phyloP scores from a whole-genome alignment of 768 basidiomycete genomes.

The Imleria badia region DNA sequence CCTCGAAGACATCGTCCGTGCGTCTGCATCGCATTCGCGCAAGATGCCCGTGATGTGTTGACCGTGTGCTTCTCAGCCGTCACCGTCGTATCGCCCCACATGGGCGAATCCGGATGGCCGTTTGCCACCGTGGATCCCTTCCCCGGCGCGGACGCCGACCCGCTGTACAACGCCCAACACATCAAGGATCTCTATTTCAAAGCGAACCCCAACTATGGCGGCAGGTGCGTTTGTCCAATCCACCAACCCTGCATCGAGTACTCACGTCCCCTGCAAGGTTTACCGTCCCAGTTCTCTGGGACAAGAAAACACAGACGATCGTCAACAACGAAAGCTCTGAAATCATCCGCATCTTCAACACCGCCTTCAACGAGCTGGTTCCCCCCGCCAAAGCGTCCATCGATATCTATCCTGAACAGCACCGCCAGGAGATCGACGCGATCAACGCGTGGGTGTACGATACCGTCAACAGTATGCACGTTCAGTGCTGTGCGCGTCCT shows the following conservation, averaged over 20 bases:
- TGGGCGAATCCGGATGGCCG: conserved; percentile 86
- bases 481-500: conserved; percentile 1
- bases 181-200: conserved; percentile 85
- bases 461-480: conserved; percentile 70
- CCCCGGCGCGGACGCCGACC: conserved; percentile 76
- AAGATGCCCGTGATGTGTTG: neutral
- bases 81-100: conserved; percentile 79
- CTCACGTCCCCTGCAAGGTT: conserved; percentile 43
- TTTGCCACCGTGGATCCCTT: conserved; percentile 70
- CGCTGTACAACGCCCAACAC: conserved; percentile 64
- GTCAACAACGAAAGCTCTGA: conserved; percentile 97
- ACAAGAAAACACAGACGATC: conserved; percentile 81
- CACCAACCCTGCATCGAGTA: neutral
- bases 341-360: conserved; percentile 93
- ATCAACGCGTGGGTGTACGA: conserved; percentile 87
- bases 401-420: conserved; percentile 76
- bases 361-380: conserved; percentile 73
- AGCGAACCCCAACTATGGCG: conserved; percentile 67
- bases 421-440: conserved; percentile 75
- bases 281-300: conserved; percentile 92
- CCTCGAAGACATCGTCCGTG: conserved; percentile 79
- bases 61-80: conserved; percentile 48
- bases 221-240: conserved; percentile 44
- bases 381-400: conserved; percentile 61
- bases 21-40: conserved; percentile 26